Evolutionary conservation across 495 filamentous ascomycete genomes (phyloP), one percentile per base, ranked within the genome.

Genomic region (Pyronema omphalodes): DNA sequence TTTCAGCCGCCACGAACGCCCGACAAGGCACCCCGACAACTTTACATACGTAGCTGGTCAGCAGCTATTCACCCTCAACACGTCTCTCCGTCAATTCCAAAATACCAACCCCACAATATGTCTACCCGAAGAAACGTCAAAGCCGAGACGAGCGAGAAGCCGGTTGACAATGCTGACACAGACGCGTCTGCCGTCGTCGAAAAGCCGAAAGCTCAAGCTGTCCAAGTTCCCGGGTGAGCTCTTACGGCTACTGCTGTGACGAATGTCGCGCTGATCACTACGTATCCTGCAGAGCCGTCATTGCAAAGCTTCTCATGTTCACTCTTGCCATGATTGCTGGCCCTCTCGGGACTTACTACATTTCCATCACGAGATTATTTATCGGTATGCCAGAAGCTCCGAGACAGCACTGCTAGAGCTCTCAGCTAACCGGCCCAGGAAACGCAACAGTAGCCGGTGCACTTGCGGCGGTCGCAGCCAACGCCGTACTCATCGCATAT

Each of bases 401-500:
- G 37, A 12, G 15, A 36, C 9, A 54, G 11, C 19, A 43, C 39
- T 29, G 23, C 23, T 5, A 29, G 23, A 29, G 23, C 47, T 50
- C 9, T 37, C 50, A 52, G 14, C 35, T 43, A 49, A 23, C 54
- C 52, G 49, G 47, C 14, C 37, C 37, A 93, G 89, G 87, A 51
- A 94, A 89, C 64, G 73, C 86, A 11, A 94, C 88, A 12, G 88
- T 77, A 56, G 86, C 88, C 4, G 91, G 87, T 6, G 87, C 77
- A 8, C 69, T 79, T 18, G 91, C 91, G 7, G 93, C 93, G 18
- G 68, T 96, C 39, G 81, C 84, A 57, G 91, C 91, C 33, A 99
- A 99, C 66, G 75, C 86, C 14, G 85, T 99, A 6, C 71, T 99
- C 54, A 78, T 99, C 55, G 81, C 78, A 12, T 99, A 96, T 69